These are phyloP conservation scores for Drosera spatulata DNA, from an alignment of 179 eudicot genomes.

Conservation along the genomic window DNA sequence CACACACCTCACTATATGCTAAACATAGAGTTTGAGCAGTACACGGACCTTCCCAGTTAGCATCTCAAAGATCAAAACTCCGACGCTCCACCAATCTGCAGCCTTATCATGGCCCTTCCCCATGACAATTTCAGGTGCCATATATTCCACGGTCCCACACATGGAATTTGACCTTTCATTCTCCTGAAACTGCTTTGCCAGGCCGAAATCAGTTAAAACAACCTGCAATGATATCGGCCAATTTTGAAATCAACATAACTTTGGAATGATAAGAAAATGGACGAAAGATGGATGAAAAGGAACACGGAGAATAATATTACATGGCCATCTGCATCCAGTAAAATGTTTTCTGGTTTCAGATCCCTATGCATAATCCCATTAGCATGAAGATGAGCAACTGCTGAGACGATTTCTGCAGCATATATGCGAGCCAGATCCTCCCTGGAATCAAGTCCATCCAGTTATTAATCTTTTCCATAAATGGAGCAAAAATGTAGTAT, in stretches of 20 bases:
- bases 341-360: slow-evolving; percentile 65
- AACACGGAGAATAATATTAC: slow-evolving; percentile 15
- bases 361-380: slow-evolving; percentile 72
- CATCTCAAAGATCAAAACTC: slow-evolving; percentile 66
- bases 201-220: slow-evolving; percentile 67
- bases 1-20: no score
- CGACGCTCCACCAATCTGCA: slow-evolving; percentile 89
- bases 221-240: no score
- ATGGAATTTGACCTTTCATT: slow-evolving; percentile 49
- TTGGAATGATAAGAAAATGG: neutral
- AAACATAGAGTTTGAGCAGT: no score
- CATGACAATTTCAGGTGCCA: slow-evolving; percentile 70
- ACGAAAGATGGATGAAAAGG: neutral
- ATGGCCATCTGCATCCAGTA: slow-evolving; percentile 69
- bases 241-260: no score
- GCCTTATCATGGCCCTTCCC: slow-evolving; percentile 75
- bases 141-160: slow-evolving; percentile 71
- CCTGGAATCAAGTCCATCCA: slow-evolving; percentile 13
- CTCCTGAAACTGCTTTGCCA: slow-evolving; percentile 64
- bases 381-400: slow-evolving; percentile 53
- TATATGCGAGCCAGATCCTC: slow-evolving; percentile 71
- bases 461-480: no score
- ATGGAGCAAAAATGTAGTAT: neutral
- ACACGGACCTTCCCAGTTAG: slow-evolving; percentile 53
- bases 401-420: slow-evolving; percentile 64